phyloP scores from a whole-genome alignment of 192 early-diverging fungal species.

The Podila horticola region DNA sequence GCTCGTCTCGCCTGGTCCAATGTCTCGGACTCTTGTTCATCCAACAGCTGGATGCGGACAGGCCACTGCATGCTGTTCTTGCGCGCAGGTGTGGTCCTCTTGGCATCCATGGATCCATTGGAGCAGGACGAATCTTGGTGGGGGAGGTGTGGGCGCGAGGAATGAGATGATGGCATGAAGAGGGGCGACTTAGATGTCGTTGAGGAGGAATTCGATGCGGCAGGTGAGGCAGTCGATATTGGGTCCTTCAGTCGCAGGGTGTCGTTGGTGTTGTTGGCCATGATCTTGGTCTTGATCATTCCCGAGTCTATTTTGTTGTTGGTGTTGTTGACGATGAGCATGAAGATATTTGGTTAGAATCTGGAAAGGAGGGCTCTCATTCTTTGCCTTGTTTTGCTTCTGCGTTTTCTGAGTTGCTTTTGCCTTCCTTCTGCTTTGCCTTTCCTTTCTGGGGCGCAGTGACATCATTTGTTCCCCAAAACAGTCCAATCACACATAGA shows the following conservation, averaged over 20 bases:
- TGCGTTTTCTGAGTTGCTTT: no score
- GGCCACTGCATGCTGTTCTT: conserved; percentile 32
- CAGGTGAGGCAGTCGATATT: neutral
- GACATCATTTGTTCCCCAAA: neutral
- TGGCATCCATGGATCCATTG: neutral
- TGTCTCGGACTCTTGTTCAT: conserved; percentile 27
- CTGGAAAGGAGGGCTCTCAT: no score
- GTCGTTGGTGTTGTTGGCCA: conserved; percentile 2
- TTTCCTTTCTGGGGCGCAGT: no score
- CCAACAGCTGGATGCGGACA: conserved; percentile 35
- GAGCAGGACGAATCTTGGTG: neutral
- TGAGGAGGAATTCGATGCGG: neutral
- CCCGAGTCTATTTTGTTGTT: neutral
- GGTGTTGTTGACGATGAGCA: no score
- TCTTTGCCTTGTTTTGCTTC: no score
- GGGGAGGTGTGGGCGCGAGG: neutral
- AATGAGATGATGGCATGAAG: conserved; percentile 17
- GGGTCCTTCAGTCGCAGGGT: neutral
- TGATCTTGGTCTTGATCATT: neutral
- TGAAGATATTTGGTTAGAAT: no score
- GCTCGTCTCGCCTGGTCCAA: conserved; percentile 22
- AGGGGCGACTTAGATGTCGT: conserved; percentile 5
- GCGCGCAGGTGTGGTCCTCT: neutral
- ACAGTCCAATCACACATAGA: neutral
- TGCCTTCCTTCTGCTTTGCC: no score